phyloP scores from a whole-genome alignment of 768 basidiomycete species.

The Tulasnella sp. region DNA sequence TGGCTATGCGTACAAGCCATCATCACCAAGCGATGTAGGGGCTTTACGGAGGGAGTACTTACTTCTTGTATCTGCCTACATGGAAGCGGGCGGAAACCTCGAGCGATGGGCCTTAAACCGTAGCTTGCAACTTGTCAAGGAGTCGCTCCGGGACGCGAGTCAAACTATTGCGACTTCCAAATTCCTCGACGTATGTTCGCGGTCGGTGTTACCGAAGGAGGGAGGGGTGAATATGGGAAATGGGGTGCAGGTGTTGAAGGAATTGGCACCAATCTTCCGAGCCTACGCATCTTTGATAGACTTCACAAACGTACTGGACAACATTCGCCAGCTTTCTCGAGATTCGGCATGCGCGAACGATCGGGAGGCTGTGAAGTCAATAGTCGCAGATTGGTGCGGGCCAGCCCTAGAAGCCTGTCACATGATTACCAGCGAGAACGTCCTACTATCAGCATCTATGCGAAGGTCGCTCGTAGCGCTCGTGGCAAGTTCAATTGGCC shows the following conservation, averaged over 20 bases:
- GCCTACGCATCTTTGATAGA: slow-evolving; percentile 41
- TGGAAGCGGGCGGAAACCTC: slow-evolving; percentile 21
- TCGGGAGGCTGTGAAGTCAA: slow-evolving; percentile 21
- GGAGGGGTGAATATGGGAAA: slow-evolving; percentile 34
- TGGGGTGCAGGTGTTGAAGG: slow-evolving; percentile 42
- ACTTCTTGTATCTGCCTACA: slow-evolving; percentile 22
- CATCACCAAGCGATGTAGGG: slow-evolving; percentile 42
- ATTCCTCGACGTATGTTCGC: slow-evolving; percentile 46
- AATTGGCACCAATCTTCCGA: slow-evolving; percentile 46
- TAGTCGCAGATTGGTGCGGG: slow-evolving; percentile 29
- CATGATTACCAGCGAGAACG: slow-evolving; percentile 34
- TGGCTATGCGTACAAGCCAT: slow-evolving; percentile 33
- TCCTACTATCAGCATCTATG: slow-evolving; percentile 33
- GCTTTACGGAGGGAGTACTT: slow-evolving; percentile 60
- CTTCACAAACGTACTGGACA: slow-evolving; percentile 48
- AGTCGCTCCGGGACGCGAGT: slow-evolving; percentile 42
- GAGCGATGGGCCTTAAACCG: slow-evolving; percentile 15
- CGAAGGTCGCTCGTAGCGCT: slow-evolving; percentile 26
- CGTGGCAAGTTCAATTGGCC: slow-evolving; percentile 32
- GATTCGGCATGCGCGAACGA: slow-evolving; percentile 38
- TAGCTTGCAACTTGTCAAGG: slow-evolving; percentile 43
- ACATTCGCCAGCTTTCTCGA: slow-evolving; percentile 39
- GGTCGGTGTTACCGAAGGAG: slow-evolving; percentile 40
- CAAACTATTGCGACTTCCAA: slow-evolving; percentile 34
- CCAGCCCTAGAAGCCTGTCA: slow-evolving; percentile 40